Base-by-base conservation (phyloP, 345 rosid genomes). In the Capsella bursapastoris region DNA sequence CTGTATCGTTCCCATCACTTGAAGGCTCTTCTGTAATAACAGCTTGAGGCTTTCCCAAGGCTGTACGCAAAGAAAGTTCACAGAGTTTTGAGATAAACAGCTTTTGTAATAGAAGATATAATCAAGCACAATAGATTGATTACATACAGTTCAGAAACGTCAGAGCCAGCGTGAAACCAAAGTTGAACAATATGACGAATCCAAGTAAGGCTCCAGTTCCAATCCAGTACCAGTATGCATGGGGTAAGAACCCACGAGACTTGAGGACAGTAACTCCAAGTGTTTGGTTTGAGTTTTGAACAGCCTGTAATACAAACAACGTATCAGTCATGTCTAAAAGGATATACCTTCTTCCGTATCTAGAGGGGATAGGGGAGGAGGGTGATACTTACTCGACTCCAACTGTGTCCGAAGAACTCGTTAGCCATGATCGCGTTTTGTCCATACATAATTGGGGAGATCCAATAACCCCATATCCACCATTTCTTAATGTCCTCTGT, bases 391-490 rank as follows among this genome's bases (percentile, higher is more conserved):
- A 90, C 97, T 31, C 51, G 82, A 9, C 47, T 79, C 91, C 97
- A 93, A 41, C 88, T 85, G 12, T 87, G 37, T 35, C 90, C 95
- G 8, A 86, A 86, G 82, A 87, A 87, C 78, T 90, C 95, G 35
- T 90, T 93, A 29, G 79, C 86, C 25, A 76, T 57, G 2, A 90
- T 62, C 0, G 96, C 98, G 28, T 81, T 90, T 55, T 90, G 96
- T 57, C 83, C 92, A 43, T 93, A 93, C 96, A 86, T 89, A 50
- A 93, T 34, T 10, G 98, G 93, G 6, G 97, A 90, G 56, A 66
- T 27, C 97, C 97, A 93, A 75, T 79, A 93, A 57, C 84, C 96
- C 97, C 97, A 90, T 31, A 84, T 83, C 98, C 97, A 89, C 98
- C 97, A 90, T 61, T 83, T 86, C 76, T 93, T 90, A 1, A 93